Percentiles rank a stretch among this genome's conserved stretches.
Evolutionary conservation across 345 rosid genomes (phyloP).

Genomic region (Psidium friedrichsthalianum): DNA sequence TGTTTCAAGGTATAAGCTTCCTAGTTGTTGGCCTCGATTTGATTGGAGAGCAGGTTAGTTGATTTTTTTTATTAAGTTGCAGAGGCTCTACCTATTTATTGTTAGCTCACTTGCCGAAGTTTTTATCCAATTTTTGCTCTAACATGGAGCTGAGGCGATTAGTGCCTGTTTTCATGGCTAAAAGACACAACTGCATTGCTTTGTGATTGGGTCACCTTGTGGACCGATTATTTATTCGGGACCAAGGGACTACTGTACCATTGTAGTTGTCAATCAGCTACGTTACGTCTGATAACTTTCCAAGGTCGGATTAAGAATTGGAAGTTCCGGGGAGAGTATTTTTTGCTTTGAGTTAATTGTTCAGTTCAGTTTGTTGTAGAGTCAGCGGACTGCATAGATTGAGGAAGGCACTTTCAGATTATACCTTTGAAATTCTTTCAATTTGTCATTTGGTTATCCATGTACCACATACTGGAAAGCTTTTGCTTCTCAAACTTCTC

Average conservation of each 20-base stretch:
- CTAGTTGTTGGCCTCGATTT: conserved; percentile 79
- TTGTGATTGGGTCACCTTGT: not conserved
- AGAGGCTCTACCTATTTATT: not conserved
- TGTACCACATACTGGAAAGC: not conserved
- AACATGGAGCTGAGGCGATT: not conserved
- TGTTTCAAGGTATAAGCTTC: conserved; percentile 82
- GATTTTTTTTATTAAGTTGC: not conserved
- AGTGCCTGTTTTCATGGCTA: not conserved
- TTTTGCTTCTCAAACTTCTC: not conserved
- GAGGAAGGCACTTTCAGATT: not conserved
- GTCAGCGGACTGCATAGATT: not conserved
- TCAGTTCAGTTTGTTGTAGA: not conserved
- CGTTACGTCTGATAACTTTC: not conserved
- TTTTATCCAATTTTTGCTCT: not conserved
- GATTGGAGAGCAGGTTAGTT: conserved; percentile 88
- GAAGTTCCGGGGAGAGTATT: not conserved
- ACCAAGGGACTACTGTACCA: not conserved
- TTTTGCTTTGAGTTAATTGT: not conserved
- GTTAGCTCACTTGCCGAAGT: not conserved
- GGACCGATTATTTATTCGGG: not conserved
- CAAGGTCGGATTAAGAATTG: not conserved
- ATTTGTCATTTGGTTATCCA: not conserved
- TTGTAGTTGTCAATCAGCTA: not conserved
- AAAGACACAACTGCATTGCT: not conserved
- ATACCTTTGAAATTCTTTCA: not conserved